These are phyloP conservation scores for Vanderwaltozyma polyspora DNA, from an alignment of 805 yeast genomes.

Conservation along the genomic window DNA sequence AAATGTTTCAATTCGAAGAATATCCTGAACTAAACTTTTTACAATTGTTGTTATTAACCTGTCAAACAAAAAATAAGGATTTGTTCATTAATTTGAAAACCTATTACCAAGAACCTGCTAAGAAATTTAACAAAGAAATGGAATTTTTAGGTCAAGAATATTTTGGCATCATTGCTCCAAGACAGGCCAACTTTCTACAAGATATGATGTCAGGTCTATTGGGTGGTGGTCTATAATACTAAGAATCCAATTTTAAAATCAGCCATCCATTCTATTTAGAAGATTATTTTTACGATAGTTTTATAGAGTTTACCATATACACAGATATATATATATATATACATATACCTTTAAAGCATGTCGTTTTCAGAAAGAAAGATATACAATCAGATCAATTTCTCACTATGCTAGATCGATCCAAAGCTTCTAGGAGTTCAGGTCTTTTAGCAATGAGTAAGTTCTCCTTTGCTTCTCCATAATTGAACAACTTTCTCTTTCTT, in stretches of 20 bases:
- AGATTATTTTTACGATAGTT: too few species aligned
- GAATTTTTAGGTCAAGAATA: conserved; percentile 49
- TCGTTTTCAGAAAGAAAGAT: too few species aligned
- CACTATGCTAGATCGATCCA: conserved; percentile 42
- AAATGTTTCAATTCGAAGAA: conserved; percentile 29
- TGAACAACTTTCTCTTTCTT: conserved; percentile 68
- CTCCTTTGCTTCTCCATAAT: conserved; percentile 52
- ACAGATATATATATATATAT: too few species aligned
- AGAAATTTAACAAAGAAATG: conserved; percentile 31
- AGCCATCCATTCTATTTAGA: too few species aligned
- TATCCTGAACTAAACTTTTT: conserved; percentile 51
- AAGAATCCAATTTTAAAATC: too few species aligned
- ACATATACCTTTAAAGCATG: too few species aligned
- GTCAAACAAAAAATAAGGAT: conserved; percentile 42
- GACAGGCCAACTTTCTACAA: conserved; percentile 47
- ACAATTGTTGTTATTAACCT: conserved; percentile 50
- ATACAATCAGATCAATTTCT: conserved; percentile 8
- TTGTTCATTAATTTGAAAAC: conserved; percentile 42
- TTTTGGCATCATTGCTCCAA: conserved; percentile 46
- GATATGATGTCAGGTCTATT: conserved; percentile 68
- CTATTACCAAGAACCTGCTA: conserved; percentile 33
- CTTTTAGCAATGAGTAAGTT: conserved; percentile 48
- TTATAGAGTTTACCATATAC: too few species aligned
- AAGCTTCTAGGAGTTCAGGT: conserved; percentile 56
- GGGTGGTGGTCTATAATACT: conserved; percentile 27